phyloP scores from a whole-genome alignment of 192 early-diverging fungal species.

The Oehlia diaphana region DNA sequence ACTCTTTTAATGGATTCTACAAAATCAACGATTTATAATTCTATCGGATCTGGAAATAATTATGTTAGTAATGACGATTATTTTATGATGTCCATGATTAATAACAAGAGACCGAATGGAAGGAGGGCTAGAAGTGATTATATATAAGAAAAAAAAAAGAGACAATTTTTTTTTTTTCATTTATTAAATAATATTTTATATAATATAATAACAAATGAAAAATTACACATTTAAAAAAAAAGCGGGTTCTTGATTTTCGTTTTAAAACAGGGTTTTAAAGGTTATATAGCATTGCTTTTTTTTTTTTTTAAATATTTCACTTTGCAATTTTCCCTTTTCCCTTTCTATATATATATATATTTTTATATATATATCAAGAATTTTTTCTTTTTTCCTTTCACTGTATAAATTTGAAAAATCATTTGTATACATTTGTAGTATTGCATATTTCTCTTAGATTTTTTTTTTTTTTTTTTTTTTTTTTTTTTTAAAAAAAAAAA shows the following conservation, averaged over 20 bases:
- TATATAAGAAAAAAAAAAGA: background rate
- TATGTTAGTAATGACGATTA: slow-evolving; percentile 3
- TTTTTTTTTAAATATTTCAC: background rate
- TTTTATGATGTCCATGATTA: background rate
- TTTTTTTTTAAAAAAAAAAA: no score
- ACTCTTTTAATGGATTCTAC: background rate
- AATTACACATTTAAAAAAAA: background rate
- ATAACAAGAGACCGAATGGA: background rate
- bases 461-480: no score
- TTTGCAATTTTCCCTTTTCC: background rate
- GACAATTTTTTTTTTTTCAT: background rate
- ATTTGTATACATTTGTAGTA: no score
- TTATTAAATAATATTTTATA: background rate
- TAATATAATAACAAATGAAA: background rate
- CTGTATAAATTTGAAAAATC: no score
- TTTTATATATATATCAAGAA: no score
- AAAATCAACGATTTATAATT: background rate
- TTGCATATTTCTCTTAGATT: no score
- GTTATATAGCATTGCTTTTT: background rate
- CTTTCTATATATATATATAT: no score
- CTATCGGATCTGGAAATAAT: background rate
- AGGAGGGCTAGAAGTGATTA: background rate
- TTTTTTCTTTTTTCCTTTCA: no score
- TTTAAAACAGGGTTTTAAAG: background rate
- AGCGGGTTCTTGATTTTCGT: background rate